phyloP scores from a whole-genome alignment of 2,329 filamentous ascomycete genomes.

The Aureobasidium namibiae region DNA sequence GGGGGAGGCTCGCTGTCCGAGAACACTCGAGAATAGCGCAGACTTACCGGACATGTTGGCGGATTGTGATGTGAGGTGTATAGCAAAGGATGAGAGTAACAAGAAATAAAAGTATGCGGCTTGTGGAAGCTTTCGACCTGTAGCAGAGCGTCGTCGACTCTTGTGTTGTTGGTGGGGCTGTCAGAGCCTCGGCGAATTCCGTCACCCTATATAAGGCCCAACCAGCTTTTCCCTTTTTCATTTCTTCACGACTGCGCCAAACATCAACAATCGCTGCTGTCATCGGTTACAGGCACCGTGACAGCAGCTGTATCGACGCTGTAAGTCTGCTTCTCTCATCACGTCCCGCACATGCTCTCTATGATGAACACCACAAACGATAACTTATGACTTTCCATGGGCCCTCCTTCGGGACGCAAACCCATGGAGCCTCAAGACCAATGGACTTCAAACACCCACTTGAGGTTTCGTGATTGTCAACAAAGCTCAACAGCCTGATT shows the following conservation, averaged over 20 bases:
- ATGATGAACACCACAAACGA: conserved; percentile 11
- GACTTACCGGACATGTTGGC: conserved; percentile 12
- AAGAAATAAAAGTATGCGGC: conserved; percentile 2
- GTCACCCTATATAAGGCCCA: background rate
- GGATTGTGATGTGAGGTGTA: background rate
- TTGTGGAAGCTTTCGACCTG: background rate
- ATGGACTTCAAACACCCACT: conserved; percentile 24
- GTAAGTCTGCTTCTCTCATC: conserved; percentile 4
- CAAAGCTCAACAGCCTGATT: conserved; percentile 51
- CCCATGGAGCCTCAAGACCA: conserved; percentile 8
- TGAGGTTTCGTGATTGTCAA: conserved; percentile 23
- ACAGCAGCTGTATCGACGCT: background rate
- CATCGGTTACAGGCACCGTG: background rate
- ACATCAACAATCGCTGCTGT: background rate
- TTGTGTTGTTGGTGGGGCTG: conserved; percentile 9
- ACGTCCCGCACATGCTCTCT: background rate
- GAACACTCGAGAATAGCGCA: background rate
- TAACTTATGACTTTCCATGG: conserved; percentile 10
- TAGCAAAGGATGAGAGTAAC: background rate
- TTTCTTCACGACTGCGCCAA: background rate
- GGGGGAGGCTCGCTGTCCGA: no score
- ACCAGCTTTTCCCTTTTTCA: background rate
- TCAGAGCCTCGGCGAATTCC: conserved; percentile 1
- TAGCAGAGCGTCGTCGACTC: background rate
- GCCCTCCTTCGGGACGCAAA: conserved; percentile 6